Conservation (phyloP, 495 filamentous ascomycete species). For the Aspergillus olivimuriae region DNA sequence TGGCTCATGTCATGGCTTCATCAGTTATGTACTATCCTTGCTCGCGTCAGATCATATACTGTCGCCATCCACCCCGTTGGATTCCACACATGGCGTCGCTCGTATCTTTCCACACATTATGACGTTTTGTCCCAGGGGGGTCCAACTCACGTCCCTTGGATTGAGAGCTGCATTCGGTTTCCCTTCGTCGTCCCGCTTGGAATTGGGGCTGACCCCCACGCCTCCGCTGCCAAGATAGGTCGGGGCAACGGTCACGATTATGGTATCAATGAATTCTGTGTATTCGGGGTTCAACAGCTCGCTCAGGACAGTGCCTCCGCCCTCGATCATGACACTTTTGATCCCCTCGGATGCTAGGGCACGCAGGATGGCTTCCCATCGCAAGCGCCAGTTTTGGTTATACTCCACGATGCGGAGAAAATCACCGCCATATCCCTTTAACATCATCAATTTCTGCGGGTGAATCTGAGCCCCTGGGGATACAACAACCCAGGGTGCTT, state of each 20-base stretch:
- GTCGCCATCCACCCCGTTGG: too few relatives aligned
- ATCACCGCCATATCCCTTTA: constrained; percentile 45
- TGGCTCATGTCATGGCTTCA: too few relatives aligned
- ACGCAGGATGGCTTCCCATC: constrained; percentile 58
- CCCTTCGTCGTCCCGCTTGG: constrained; percentile 41
- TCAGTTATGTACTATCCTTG: too few relatives aligned
- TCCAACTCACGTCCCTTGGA: constrained; percentile 64
- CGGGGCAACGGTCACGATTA: constrained; percentile 81
- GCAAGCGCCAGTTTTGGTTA: constrained; percentile 42
- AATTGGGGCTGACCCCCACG: constrained; percentile 60
- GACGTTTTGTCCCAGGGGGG: constrained; percentile 66
- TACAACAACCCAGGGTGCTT: constrained; percentile 64
- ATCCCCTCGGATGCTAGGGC: constrained; percentile 54
- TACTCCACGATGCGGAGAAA: constrained; percentile 44
- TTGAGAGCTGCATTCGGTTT: constrained; percentile 50
- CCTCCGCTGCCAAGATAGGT: constrained; percentile 76
- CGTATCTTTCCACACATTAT: constrained; percentile 65
- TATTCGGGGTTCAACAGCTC: constrained; percentile 59
- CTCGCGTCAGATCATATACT: too few relatives aligned
- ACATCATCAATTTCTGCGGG: constrained; percentile 37
- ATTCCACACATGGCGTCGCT: too few relatives aligned
- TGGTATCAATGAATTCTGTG: constrained; percentile 57
- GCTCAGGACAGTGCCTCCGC: constrained; percentile 72
- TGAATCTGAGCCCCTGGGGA: constrained; percentile 44
- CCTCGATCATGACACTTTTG: constrained; percentile 82